Evolutionary conservation across 768 basidiomycete species (phyloP).

Genomic region (Mycena belliarum): DNA sequence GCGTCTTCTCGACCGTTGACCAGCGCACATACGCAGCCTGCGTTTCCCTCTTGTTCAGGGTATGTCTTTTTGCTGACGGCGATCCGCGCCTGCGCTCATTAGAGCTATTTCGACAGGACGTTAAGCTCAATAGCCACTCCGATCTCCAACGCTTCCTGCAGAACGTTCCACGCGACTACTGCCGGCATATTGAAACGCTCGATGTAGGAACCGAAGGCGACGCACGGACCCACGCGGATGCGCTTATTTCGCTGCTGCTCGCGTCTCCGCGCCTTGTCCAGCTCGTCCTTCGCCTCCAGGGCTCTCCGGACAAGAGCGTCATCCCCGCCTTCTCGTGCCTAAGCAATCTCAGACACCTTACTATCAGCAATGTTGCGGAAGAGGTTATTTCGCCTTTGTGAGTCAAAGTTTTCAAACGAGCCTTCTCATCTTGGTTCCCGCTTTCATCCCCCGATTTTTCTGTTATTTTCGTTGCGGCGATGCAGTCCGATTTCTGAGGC

Average conservation of each 20-base stretch:
- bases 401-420: too few relatives aligned
- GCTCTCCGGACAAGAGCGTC: conserved; percentile 49
- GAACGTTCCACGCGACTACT: conserved; percentile 57
- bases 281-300: conserved; percentile 49
- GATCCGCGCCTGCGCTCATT: conserved; percentile 13
- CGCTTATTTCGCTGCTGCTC: conserved; percentile 51
- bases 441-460: too few relatives aligned
- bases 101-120: conserved; percentile 37
- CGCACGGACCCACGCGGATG: conserved; percentile 40
- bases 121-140: conserved; percentile 48
- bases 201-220: conserved; percentile 39
- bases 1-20: conserved; percentile 51
- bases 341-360: conserved; percentile 42
- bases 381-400: conserved; percentile 47
- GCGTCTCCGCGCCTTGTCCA: conserved; percentile 48
- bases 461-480: too few relatives aligned
- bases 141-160: conserved; percentile 53
- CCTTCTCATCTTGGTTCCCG: too few relatives aligned
- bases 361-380: conserved; percentile 47
- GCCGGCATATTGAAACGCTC: conserved; percentile 53
- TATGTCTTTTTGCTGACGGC: conserved; percentile 29
- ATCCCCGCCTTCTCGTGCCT: conserved; percentile 50
- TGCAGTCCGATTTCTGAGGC: too few relatives aligned
- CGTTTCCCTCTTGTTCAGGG: conserved; percentile 61
- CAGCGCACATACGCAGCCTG: conserved; percentile 52